A percentile compares a stretch with the other conserved stretches of the same genome.
Conservation (phyloP, 108 stramenopile genomes). For the Mayamaea pseudoterrestris region DNA sequence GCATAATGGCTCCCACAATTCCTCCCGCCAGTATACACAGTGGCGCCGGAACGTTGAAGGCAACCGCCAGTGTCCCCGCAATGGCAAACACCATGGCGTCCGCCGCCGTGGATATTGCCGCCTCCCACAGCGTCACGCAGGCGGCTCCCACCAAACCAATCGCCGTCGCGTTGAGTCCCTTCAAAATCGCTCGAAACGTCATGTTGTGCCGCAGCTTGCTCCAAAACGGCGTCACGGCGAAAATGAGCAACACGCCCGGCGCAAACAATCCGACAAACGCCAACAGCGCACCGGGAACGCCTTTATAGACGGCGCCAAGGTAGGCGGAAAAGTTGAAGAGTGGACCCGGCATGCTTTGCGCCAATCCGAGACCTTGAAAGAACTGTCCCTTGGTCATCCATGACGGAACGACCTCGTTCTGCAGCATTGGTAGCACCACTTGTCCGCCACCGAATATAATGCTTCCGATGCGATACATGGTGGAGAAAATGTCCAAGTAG, state of each 20-base stretch:
- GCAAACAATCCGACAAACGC: slow-evolving; percentile 80
- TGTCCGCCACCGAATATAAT: slow-evolving; percentile 92
- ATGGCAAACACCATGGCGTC: slow-evolving; percentile 74
- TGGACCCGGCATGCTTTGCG: slow-evolving; percentile 63
- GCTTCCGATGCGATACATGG: slow-evolving; percentile 79
- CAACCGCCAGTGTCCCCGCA: slow-evolving; percentile 39
- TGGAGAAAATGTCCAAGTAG: slow-evolving; percentile 79
- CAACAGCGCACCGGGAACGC: slow-evolving; percentile 75
- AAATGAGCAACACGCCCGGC: slow-evolving; percentile 84
- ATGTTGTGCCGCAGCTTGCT: slow-evolving; percentile 56
- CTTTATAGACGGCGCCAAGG: slow-evolving; percentile 75
- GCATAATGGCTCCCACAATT: slow-evolving; percentile 62
- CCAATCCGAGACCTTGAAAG: slow-evolving; percentile 62
- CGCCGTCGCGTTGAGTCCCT: slow-evolving; percentile 76
- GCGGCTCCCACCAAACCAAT: slow-evolving; percentile 80
- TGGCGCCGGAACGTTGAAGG: slow-evolving; percentile 61
- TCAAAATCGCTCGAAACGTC: slow-evolving; percentile 62
- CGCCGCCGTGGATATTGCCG: slow-evolving; percentile 48
- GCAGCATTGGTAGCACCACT: slow-evolving; percentile 88
- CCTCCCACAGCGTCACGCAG: slow-evolving; percentile 72
- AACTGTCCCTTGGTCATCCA: slow-evolving; percentile 78
- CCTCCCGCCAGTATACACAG: slow-evolving; percentile 54
- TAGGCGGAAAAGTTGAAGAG: slow-evolving; percentile 90
- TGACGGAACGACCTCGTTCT: slow-evolving; percentile 77
- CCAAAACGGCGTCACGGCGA: slow-evolving; percentile 91